Conservation (phyloP, 805 yeast genomes). For the Jamesozyma jinghongensis region DNA sequence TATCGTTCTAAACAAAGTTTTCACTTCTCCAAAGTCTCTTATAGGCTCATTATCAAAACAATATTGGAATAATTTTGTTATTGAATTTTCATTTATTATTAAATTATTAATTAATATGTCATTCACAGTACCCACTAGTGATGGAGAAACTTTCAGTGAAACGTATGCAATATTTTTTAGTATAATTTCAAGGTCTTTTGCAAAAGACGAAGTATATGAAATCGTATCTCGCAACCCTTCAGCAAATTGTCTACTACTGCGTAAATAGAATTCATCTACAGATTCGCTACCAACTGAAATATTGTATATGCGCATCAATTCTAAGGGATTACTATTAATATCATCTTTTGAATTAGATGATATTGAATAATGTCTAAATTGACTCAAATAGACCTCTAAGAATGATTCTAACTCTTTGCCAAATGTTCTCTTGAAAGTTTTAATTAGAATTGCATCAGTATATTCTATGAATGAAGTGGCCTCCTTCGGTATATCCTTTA, state of each 20-base stretch:
- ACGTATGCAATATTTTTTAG: slow-evolving; percentile 3
- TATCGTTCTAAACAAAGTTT: too few relatives aligned
- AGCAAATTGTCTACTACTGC: slow-evolving; percentile 2
- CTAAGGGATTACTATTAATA: slow-evolving; percentile 5
- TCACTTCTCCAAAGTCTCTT: too few relatives aligned
- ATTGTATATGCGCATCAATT: slow-evolving; percentile 7
- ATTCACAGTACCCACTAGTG: slow-evolving; percentile 5
- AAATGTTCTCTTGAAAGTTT: neutral
- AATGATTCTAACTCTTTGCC: neutral
- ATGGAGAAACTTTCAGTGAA: slow-evolving; percentile 6
- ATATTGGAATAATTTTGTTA: neutral
- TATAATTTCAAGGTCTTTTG: neutral
- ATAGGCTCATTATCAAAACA: neutral
- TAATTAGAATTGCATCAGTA: neutral
- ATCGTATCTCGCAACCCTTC: neutral
- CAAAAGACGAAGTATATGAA: neutral
- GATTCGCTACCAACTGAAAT: slow-evolving; percentile 3
- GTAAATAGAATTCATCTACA: slow-evolving; percentile 7
- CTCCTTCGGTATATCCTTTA: slow-evolving; percentile 4
- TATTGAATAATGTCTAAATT: neutral
- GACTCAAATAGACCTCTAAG: neutral
- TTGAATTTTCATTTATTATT: slow-evolving; percentile 3
- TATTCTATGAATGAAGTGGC: slow-evolving; percentile 1
- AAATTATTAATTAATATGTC: slow-evolving; percentile 8
- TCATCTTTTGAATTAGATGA: neutral